Conservation (phyloP, 225 moss, liverwort and hornwort genomes). For the Marchantia paleacea region DNA sequence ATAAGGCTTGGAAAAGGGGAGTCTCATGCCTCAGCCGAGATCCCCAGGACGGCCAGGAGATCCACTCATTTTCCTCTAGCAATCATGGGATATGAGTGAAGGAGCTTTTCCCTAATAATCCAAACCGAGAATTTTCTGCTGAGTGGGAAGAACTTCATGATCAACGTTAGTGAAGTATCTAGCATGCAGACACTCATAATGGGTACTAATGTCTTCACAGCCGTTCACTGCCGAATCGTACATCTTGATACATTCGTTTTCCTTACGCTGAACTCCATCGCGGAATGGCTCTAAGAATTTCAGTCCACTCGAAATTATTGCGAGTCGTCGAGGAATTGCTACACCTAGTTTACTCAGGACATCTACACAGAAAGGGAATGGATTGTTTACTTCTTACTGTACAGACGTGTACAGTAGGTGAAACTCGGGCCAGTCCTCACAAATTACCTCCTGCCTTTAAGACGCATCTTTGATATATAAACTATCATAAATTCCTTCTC, state of each 20-base stretch:
- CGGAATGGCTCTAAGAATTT: no score
- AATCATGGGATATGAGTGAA: neutral
- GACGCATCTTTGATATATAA: neutral
- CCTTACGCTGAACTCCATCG: neutral
- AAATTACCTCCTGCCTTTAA: neutral
- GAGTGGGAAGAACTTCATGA: neutral
- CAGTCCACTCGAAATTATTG: no score
- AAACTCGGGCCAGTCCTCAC: neutral
- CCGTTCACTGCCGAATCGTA: neutral
- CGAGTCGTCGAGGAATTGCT: neutral
- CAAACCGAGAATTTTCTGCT: neutral
- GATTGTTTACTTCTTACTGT: neutral
- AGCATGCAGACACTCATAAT: neutral
- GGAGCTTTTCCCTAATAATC: neutral
- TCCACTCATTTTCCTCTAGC: neutral
- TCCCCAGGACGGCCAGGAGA: neutral
- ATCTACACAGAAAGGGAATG: neutral
- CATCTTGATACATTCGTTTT: neutral
- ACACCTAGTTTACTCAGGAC: neutral
- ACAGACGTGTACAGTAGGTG: neutral
- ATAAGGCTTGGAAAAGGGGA: neutral
- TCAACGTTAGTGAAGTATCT: neutral
- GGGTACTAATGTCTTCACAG: neutral
- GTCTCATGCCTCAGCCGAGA: neutral
- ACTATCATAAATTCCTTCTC: neutral